Evolutionary conservation across 2,329 filamentous ascomycete species (phyloP), one percentile per base, ranked within the genome.

Genomic region (Phoma herbarum): DNA sequence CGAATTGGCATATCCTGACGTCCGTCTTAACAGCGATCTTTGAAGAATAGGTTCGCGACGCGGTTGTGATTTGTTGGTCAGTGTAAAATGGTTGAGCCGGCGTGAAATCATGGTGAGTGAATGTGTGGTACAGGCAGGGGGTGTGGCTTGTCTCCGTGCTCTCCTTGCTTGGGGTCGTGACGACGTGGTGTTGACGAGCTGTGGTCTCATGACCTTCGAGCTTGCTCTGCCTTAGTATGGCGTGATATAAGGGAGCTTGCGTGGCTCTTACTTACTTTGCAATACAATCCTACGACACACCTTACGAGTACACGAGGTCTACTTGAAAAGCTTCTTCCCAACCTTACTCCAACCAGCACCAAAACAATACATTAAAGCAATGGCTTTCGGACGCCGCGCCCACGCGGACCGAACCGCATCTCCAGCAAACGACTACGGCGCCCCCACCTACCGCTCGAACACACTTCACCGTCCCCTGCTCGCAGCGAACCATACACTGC

Each of bases 401-500:
- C n/a, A 39, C 9, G 18, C 35, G n/a, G 35, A 39, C 10, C 35
- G 35, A 8, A 39, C 35, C 35, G 35, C 35, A 39, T n/a, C 35
- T 39, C 35, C 35, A 39, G 35, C 7, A 12, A 39, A n/a, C n/a
- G 35, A 39, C 35, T 39, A 39, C 10, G 35, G 35, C n/a, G n/a
- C 35, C 4, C 62, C 65, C 8, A 25, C 61, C 23, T 33, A 50
- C 5, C 56, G 55, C 46, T 52, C 59, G 2, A 57, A 45, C 56
- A 60, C 22, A 44, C 35, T 55, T 2, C 51, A 57, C 28, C 66
- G 64, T n/a, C 66, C 64, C 7, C 51, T 57, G 14, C 47, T 68
- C 51, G 53, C 62, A 11, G 60, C 61, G 7, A 67, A 59, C 52
- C 61, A 68, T 31, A 39, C 57, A 0, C 25, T 68, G 35, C 66